Percentiles rank a stretch among this genome's conserved stretches.
Evolutionary conservation across 2,329 filamentous ascomycete species (phyloP).

Genomic region (Penicillium glabrum): DNA sequence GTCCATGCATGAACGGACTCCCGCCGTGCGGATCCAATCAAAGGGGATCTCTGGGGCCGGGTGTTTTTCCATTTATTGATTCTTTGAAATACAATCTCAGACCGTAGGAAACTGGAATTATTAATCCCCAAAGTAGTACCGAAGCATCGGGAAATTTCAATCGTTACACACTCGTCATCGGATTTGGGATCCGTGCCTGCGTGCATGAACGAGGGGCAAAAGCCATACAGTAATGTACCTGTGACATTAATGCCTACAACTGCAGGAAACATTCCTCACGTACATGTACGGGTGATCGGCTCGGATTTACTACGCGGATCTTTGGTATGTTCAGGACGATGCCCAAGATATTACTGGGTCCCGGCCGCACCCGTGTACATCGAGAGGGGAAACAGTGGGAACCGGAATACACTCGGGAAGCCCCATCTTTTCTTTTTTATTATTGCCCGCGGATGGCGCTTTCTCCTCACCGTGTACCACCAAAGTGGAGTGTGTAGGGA

Average conservation of each 20-base stretch:
- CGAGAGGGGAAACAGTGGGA: background rate
- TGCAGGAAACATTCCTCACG: slow-evolving; percentile 13
- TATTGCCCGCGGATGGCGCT: slow-evolving; percentile 2
- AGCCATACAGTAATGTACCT: background rate
- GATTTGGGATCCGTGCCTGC: slow-evolving; percentile 12
- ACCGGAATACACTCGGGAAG: slow-evolving; percentile 16
- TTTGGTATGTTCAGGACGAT: slow-evolving; percentile 7
- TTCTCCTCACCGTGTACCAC: background rate
- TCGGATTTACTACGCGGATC: background rate
- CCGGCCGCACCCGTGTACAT: slow-evolving; percentile 19
- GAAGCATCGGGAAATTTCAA: slow-evolving; percentile 8
- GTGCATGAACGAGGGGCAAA: slow-evolving; percentile 24
- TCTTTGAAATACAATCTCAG: too few species aligned
- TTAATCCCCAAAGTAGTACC: background rate
- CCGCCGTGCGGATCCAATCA: slow-evolving; percentile 14
- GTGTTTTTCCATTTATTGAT: background rate
- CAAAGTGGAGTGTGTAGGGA: background rate
- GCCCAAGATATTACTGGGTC: background rate
- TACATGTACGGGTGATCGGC: slow-evolving; percentile 10
- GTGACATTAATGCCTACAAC: background rate
- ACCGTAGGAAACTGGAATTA: too few species aligned
- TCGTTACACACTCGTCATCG: slow-evolving; percentile 1
- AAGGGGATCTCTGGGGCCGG: background rate
- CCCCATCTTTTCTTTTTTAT: slow-evolving; percentile 9
- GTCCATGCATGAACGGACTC: slow-evolving; percentile 12